Conservation (phyloP, 192 early-diverging fungal species). For the Glomus cerebriforme region DNA sequence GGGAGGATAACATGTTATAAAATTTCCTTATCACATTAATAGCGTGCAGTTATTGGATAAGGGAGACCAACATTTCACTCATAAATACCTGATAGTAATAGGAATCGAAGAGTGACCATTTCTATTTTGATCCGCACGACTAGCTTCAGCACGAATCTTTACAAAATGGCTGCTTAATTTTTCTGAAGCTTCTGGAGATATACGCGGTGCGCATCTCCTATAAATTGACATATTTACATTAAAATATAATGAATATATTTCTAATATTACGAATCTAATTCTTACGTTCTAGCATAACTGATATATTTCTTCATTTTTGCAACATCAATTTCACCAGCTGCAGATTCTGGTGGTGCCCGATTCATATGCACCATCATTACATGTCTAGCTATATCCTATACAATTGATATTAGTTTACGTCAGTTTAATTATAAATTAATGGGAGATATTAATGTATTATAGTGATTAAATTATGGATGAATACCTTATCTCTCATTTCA, state of each 20-base stretch:
- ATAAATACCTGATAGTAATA: constrained; percentile 82
- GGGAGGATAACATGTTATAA: too few relatives aligned
- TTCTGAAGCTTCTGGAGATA: constrained; percentile 85
- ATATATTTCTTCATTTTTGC: constrained; percentile 97
- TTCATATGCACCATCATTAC: constrained; percentile 95
- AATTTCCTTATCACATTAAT: too few relatives aligned
- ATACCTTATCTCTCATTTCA: constrained; percentile 81
- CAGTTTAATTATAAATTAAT: neutral
- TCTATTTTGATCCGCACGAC: constrained; percentile 72
- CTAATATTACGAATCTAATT: neutral
- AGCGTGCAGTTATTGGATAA: too few relatives aligned
- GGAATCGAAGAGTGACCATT: constrained; percentile 84
- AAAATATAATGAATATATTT: neutral
- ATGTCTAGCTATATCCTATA: constrained; percentile 89
- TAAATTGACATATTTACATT: neutral
- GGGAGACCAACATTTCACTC: too few relatives aligned
- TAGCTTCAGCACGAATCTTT: constrained; percentile 82
- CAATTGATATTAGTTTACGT: neutral
- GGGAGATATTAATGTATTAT: too few relatives aligned
- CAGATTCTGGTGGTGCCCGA: constrained; percentile 59
- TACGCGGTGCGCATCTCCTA: constrained; percentile 92
- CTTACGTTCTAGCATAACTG: constrained; percentile 85
- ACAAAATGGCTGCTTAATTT: constrained; percentile 96
- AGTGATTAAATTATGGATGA: neutral
- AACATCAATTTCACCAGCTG: constrained; percentile 85